Conservation (phyloP, 75 land plant genomes). For the Pseudotsuga menziesii region DNA sequence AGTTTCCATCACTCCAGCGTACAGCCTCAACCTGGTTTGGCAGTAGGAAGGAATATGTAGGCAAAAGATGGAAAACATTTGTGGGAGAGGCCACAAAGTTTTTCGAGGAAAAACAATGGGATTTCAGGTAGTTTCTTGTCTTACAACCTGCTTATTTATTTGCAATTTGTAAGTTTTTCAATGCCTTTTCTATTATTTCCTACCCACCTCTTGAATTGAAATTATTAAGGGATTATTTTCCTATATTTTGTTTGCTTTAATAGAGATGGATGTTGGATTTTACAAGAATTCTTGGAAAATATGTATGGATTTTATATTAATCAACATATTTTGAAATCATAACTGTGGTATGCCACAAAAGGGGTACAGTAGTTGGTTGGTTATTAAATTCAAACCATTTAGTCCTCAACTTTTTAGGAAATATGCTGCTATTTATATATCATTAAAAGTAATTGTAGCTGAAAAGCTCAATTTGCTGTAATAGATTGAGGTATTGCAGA, state of each 20-base stretch:
- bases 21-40: constrained; percentile 58
- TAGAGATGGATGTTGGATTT: too few relatives aligned
- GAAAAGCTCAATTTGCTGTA: too few relatives aligned
- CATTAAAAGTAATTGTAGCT: too few relatives aligned
- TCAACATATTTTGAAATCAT: too few relatives aligned
- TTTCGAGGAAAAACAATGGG: constrained; percentile 47
- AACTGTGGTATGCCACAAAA: too few relatives aligned
- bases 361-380: too few relatives aligned
- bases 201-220: not conserved
- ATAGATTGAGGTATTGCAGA: too few relatives aligned
- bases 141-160: not conserved
- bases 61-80: constrained; percentile 50
- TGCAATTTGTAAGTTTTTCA: not conserved
- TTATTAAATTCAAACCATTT: too few relatives aligned
- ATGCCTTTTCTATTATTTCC: not conserved
- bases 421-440: too few relatives aligned
- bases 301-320: too few relatives aligned
- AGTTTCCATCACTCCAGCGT: constrained; percentile 89
- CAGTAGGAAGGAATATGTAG: constrained; percentile 58
- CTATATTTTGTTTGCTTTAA: not conserved
- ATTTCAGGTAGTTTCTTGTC: constrained; percentile 42
- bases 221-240: constrained; percentile 1
- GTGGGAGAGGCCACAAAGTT: constrained; percentile 44
- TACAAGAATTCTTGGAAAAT: too few relatives aligned
- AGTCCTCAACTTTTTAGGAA: too few relatives aligned